These are phyloP conservation scores for Dictyostelium purpureum DNA, from an alignment of 78 protist genomes.

Conservation along the genomic window DNA sequence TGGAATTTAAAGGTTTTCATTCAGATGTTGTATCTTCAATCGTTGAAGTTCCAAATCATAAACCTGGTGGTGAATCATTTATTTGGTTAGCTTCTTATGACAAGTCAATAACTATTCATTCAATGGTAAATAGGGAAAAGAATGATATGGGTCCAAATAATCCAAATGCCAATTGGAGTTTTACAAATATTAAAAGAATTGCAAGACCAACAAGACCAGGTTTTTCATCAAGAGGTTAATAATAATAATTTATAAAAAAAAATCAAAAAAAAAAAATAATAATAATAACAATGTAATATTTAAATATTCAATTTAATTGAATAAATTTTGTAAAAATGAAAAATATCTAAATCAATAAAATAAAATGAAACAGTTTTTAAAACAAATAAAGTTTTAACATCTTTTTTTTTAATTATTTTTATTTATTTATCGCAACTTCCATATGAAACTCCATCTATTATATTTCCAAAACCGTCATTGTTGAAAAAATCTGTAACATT, in stretches of 20 bases:
- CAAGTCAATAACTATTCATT: slow-evolving; percentile 10
- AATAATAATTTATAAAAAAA: not conserved
- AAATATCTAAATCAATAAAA: too few relatives aligned
- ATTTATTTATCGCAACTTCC: too few relatives aligned
- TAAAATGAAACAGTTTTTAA: too few relatives aligned
- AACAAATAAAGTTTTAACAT: too few relatives aligned
- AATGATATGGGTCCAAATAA: too few relatives aligned
- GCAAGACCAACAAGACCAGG: slow-evolving; percentile 10
- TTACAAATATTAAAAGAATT: not conserved
- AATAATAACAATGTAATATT: not conserved
- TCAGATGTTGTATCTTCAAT: slow-evolving; percentile 54
- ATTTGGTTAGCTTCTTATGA: slow-evolving; percentile 62
- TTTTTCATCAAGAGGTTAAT: slow-evolving; percentile 48
- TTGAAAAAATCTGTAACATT: not conserved
- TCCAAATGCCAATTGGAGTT: slow-evolving; percentile 1
- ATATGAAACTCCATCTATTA: not conserved
- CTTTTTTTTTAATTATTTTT: too few relatives aligned
- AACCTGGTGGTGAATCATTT: slow-evolving; percentile 29
- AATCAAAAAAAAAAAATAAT: not conserved
- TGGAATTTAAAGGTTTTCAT: slow-evolving; percentile 22
- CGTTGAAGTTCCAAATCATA: slow-evolving; percentile 61
- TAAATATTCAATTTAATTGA: too few relatives aligned
- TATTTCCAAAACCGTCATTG: slow-evolving; percentile 4
- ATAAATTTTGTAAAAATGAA: too few relatives aligned
- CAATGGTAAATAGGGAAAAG: too few relatives aligned